These are phyloP conservation scores for Naegleria fowleri DNA, from an alignment of 208 protist genomes.

Conservation along the genomic window DNA sequence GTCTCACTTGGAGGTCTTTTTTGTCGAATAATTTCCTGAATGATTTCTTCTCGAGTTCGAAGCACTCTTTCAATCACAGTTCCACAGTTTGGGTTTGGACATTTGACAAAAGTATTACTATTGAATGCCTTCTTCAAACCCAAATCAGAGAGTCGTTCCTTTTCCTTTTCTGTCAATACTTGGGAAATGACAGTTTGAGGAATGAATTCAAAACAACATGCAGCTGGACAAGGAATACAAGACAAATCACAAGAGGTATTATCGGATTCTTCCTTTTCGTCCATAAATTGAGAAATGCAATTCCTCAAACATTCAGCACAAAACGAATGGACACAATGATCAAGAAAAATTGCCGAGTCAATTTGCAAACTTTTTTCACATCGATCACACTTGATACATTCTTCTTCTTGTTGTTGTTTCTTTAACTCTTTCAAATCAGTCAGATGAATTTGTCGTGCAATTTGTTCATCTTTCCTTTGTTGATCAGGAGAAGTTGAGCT, in stretches of 20 bases:
- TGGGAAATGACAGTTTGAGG: not conserved
- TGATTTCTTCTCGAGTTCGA: not conserved
- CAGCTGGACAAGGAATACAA: not conserved
- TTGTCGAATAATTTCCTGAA: not conserved
- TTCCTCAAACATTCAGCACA: not conserved
- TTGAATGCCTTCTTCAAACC: not conserved
- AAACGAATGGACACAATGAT: not conserved
- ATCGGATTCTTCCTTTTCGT: not conserved
- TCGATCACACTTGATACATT: not conserved
- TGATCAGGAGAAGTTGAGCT: not conserved
- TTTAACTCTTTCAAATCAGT: not conserved
- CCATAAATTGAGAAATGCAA: not conserved
- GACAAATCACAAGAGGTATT: not conserved
- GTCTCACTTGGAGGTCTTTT: not conserved
- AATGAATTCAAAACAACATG: not conserved
- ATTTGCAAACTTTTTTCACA: not conserved
- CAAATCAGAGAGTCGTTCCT: not conserved
- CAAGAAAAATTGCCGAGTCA: not conserved
- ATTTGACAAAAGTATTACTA: not conserved
- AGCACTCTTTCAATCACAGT: not conserved
- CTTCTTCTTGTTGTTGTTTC: not conserved
- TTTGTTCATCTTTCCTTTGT: not conserved
- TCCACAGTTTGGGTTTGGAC: not conserved
- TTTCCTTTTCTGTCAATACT: not conserved
- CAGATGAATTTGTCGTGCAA: not conserved